Conservation (phyloP, 2,329 filamentous ascomycete genomes). For the Grosmannia huntii region DNA sequence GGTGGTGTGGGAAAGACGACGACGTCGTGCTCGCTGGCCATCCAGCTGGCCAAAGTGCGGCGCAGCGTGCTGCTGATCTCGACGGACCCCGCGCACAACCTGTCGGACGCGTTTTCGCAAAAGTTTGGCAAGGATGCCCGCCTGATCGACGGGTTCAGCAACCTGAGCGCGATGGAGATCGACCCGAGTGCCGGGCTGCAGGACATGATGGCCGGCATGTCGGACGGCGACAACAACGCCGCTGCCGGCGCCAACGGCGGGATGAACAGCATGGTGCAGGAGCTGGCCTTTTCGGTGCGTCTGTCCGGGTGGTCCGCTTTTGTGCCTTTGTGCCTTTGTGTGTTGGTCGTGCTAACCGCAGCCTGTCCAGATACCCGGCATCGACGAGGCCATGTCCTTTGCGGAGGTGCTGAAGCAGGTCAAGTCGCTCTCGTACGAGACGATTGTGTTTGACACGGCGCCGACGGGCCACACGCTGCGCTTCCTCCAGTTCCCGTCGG, state of each 20-base stretch:
- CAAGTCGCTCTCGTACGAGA: constrained; percentile 96
- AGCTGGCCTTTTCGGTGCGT: constrained; percentile 83
- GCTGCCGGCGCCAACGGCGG: constrained; percentile 35
- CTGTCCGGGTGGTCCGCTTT: no score
- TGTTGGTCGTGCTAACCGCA: background rate
- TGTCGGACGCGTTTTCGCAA: constrained; percentile 94
- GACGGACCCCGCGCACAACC: constrained; percentile 94
- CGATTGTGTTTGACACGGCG: constrained; percentile 97
- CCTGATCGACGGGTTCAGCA: constrained; percentile 80
- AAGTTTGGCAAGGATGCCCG: constrained; percentile 99
- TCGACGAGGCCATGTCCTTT: constrained; percentile 99
- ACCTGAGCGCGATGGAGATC: constrained; percentile 97
- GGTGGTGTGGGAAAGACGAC: constrained; percentile 98
- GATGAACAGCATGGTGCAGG: constrained; percentile 96
- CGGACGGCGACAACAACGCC: constrained; percentile 43
- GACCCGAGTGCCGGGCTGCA: constrained; percentile 97
- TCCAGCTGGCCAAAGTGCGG: constrained; percentile 89
- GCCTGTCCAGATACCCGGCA: constrained; percentile 69
- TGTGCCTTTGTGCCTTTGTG: no score
- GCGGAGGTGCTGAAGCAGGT: constrained; percentile 98
- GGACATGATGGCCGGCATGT: constrained; percentile 70
- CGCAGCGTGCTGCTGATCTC: constrained; percentile 96
- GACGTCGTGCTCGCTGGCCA: constrained; percentile 96
- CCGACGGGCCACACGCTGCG: constrained; percentile 96
- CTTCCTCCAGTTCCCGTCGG: constrained; percentile 95